These are phyloP conservation scores for Rhizoclosmatium globosum DNA, from an alignment of 192 early-diverging fungal genomes.

Conservation along the genomic window DNA sequence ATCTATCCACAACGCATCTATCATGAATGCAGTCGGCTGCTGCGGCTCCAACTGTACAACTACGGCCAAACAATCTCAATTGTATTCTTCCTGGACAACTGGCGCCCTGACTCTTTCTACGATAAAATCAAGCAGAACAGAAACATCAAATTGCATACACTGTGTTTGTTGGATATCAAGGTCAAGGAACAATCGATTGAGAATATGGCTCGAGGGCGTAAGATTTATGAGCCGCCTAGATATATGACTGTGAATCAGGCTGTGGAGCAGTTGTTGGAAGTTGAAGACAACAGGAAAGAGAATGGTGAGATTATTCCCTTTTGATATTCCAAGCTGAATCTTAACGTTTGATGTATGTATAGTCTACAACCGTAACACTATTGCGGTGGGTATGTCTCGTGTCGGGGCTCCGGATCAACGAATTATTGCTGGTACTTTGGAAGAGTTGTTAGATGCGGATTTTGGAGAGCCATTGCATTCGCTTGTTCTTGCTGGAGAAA, in stretches of 20 bases:
- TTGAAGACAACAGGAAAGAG: constrained; percentile 81
- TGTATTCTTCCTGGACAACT: constrained; percentile 95
- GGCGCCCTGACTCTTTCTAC: constrained; percentile 98
- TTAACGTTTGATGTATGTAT: not conserved
- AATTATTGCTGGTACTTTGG: constrained; percentile 87
- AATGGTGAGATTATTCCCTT: constrained; percentile 46
- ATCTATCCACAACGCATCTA: constrained; percentile 98
- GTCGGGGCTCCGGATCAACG: constrained; percentile 85
- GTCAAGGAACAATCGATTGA: constrained; percentile 97
- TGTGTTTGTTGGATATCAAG: constrained; percentile 97
- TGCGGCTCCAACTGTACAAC: constrained; percentile 97
- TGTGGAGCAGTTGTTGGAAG: constrained; percentile 91
- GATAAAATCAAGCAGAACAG: constrained; percentile 90
- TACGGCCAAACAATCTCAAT: constrained; percentile 99
- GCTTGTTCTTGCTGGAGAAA: constrained; percentile 86
- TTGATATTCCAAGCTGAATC: not conserved
- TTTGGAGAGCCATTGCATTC: constrained; percentile 97
- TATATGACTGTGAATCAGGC: constrained; percentile 97
- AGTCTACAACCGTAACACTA: constrained; percentile 79
- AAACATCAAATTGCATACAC: constrained; percentile 86
- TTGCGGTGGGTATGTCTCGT: constrained; percentile 92
- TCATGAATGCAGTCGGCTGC: constrained; percentile 97
- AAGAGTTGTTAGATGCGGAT: constrained; percentile 82
- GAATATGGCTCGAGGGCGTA: constrained; percentile 90
- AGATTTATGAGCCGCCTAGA: constrained; percentile 96